Conservation (phyloP, 768 basidiomycete species). For the Pleurotus salmoneostramineus region DNA sequence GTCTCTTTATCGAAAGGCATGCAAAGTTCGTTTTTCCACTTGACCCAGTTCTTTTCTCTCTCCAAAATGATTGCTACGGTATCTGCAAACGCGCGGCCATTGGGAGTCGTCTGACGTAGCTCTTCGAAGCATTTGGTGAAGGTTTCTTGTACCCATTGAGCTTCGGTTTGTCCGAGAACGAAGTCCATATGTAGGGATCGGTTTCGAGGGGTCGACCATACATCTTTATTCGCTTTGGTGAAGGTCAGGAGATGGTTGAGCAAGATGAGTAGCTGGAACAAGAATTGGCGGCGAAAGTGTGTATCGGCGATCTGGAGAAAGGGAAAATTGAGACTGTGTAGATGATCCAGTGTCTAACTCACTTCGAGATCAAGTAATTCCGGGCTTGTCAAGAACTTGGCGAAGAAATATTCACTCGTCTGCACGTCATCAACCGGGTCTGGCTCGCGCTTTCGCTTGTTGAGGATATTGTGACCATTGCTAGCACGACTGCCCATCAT, state of each 20-base stretch:
- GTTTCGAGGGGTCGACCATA: conserved; percentile 62
- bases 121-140: conserved; percentile 53
- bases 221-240: conserved; percentile 60
- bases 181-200: conserved; percentile 84
- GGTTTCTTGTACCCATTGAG: conserved; percentile 76
- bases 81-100: conserved; percentile 72
- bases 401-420: conserved; percentile 81
- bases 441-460: conserved; percentile 67
- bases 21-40: conserved; percentile 85
- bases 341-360: conserved; percentile 12
- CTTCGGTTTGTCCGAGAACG: conserved; percentile 61
- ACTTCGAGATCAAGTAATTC: conserved; percentile 89
- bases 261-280: conserved; percentile 82
- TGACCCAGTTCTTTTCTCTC: conserved; percentile 86
- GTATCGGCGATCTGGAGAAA: conserved; percentile 75
- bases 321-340: conserved; percentile 7
- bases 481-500: conserved; percentile 73
- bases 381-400: conserved; percentile 88
- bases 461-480: conserved; percentile 27
- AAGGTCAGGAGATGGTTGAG: conserved; percentile 72
- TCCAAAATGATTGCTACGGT: conserved; percentile 70
- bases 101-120: conserved; percentile 72
- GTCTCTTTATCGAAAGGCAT: conserved; percentile 74
- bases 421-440: conserved; percentile 47
- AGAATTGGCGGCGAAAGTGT: conserved; percentile 88